Percentiles rank a stretch among this genome's conserved stretches.
Evolutionary conservation across 768 basidiomycete species (phyloP).

Genomic region (Lentinula sp.): DNA sequence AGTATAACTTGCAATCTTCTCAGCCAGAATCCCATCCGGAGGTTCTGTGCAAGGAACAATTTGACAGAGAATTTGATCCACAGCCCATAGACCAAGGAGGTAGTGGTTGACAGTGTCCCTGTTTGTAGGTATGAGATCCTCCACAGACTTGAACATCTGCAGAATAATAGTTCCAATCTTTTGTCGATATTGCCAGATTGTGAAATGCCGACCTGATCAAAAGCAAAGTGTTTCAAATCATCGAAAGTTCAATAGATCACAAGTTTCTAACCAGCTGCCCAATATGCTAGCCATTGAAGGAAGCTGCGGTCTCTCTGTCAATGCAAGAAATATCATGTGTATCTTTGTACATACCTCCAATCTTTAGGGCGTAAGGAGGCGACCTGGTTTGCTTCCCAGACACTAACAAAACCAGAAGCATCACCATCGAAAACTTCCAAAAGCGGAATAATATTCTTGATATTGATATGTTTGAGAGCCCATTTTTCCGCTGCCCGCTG

Average conservation of each 20-base stretch:
- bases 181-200: constrained; percentile 6
- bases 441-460: not conserved
- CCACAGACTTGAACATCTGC: not conserved
- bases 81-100: not conserved
- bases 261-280: not conserved
- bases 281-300: constrained; percentile 4
- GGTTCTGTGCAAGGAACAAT: not conserved
- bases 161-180: constrained; percentile 7
- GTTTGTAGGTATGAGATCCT: constrained; percentile 1
- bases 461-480: constrained; percentile 1
- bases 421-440: not conserved
- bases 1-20: not conserved
- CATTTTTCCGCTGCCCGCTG: not conserved
- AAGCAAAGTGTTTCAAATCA: not conserved
- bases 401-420: not conserved
- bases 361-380: not conserved
- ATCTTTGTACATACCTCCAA: not conserved
- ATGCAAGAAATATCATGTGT: not conserved
- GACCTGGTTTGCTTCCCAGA: constrained; percentile 3
- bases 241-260: not conserved
- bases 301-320: not conserved
- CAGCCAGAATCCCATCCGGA: not conserved
- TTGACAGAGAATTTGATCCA: constrained; percentile 5
- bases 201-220: constrained; percentile 5
- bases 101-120: constrained; percentile 4